Evolutionary conservation across 148 eudicot genomes (phyloP).

Genomic region (Euryodendron excelsum): DNA sequence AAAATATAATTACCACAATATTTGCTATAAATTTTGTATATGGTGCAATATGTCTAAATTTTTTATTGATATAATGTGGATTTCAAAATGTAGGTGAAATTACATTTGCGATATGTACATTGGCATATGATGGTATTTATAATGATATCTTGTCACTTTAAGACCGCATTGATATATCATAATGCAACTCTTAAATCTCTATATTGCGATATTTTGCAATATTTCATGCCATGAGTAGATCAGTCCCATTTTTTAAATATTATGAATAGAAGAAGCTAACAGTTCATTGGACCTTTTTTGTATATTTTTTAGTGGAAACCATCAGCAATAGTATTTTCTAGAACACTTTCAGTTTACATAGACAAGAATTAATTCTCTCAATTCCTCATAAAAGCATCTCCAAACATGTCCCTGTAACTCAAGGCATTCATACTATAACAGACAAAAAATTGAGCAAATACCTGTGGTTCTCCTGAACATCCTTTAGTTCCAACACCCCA

Average conservation of each 20-base stretch:
- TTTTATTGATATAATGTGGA: too few relatives aligned
- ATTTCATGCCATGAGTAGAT: background rate
- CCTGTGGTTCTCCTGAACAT: slow-evolving; percentile 53
- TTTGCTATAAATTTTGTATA: too few relatives aligned
- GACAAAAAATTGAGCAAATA: slow-evolving; percentile 22
- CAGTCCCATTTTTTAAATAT: background rate
- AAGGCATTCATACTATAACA: background rate
- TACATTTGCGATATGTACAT: too few relatives aligned
- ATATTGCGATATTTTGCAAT: too few relatives aligned
- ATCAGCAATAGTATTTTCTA: background rate
- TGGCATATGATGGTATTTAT: too few relatives aligned
- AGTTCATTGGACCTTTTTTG: background rate
- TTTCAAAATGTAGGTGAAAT: too few relatives aligned
- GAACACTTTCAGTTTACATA: background rate
- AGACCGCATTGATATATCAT: too few relatives aligned
- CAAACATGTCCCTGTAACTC: background rate
- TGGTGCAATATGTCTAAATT: too few relatives aligned
- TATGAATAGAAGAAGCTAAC: background rate
- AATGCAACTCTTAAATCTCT: too few relatives aligned
- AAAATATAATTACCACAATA: too few relatives aligned
- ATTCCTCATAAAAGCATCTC: slow-evolving; percentile 1
- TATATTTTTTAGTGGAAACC: background rate
- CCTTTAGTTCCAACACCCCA: slow-evolving; percentile 50
- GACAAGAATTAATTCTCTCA: background rate
- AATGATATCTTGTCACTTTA: too few relatives aligned